Base-by-base conservation (phyloP, 495 filamentous ascomycete genomes). In the Sporormia fimetaria region DNA sequence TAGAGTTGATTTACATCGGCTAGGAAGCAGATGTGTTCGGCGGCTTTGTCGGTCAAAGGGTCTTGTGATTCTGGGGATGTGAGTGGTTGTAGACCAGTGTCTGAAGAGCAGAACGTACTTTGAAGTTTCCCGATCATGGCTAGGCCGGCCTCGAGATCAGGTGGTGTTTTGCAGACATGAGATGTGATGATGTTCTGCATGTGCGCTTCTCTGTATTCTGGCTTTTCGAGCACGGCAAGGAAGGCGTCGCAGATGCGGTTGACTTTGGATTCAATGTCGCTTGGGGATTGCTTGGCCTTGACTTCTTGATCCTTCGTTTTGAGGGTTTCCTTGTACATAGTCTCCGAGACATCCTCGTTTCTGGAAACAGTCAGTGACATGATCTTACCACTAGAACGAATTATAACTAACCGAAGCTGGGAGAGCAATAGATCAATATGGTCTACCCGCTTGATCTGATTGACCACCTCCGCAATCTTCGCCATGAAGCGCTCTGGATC, bases 11-110 rank as follows among this genome's bases (percentile, higher is more conserved):
- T 90, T 14, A 90, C 78, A 62, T 98, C 90, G 0, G 85, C 83
- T 28, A 98, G 68, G 65, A 95, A 98, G 67, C 86, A 95, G 48
- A 96, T 94, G 50, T 98, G 90, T 55, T 92, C 86, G 25, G 94
- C 79, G 1, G 87, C 86, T 57, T 76, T 75, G 47, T 95, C 83
- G 3, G 80, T 79, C 46, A 86, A 66, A 11, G 77, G 65, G 21
- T 78, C 63, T 22, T 77, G 70, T 49, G 78, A 65, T 35, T 70
- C 73, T 23, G 26, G n/a, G n/a, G 20, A 24, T 62, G 58, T 47
- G 2, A 42, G 32, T 5, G 36, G 7, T 15, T 4, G 5, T 30
- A 9, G 8, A 21, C 24, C 18, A 3, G 8, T 2, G 14, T 8
- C 9, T 9, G 18, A 18, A 11, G 2, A 14, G 20, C 4, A 15